Percentiles rank a stretch among this genome's conserved stretches.
These are phyloP conservation scores for Stemphylium beticola DNA, from an alignment of 2,329 filamentous ascomycete genomes.

Conservation along the genomic window DNA sequence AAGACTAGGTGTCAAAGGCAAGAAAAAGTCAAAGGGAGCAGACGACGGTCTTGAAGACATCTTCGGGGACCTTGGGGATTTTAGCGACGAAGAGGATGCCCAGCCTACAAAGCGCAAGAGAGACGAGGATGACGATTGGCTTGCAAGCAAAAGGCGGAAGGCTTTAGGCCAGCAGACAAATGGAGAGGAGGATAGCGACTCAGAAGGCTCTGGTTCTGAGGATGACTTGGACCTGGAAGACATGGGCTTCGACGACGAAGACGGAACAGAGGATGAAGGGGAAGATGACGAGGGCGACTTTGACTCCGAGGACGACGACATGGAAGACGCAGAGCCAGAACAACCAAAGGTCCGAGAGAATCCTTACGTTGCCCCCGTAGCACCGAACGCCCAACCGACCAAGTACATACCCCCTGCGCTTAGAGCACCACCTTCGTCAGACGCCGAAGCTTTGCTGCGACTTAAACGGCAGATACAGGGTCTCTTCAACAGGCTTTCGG, in stretches of 20 bases:
- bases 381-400: conserved; percentile 50
- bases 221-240: conserved; percentile 40
- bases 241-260: conserved; percentile 24
- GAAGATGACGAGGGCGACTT: conserved; percentile 36
- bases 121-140: conserved; percentile 66
- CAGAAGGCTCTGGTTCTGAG: conserved; percentile 28
- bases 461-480: conserved; percentile 84
- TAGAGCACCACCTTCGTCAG: conserved; percentile 66
- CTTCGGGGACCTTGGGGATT: conserved; percentile 67
- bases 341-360: conserved; percentile 70
- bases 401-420: conserved; percentile 94
- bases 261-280: conserved; percentile 38
- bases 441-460: conserved; percentile 70
- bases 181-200: conserved; percentile 36
- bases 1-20: conserved; percentile 80
- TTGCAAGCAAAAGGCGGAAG: conserved; percentile 64
- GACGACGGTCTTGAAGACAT: conserved; percentile 86
- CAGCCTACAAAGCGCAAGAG: conserved; percentile 62
- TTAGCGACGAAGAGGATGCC: conserved; percentile 55
- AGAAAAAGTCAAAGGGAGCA: conserved; percentile 71
- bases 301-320: conserved; percentile 33
- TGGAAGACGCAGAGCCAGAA: conserved; percentile 43
- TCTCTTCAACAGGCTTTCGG: conserved; percentile 88
- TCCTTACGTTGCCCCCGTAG: conserved; percentile 79
- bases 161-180: conserved; percentile 42